Evolutionary conservation across 345 rosid species (phyloP).

Genomic region (Syzygium grande): DNA sequence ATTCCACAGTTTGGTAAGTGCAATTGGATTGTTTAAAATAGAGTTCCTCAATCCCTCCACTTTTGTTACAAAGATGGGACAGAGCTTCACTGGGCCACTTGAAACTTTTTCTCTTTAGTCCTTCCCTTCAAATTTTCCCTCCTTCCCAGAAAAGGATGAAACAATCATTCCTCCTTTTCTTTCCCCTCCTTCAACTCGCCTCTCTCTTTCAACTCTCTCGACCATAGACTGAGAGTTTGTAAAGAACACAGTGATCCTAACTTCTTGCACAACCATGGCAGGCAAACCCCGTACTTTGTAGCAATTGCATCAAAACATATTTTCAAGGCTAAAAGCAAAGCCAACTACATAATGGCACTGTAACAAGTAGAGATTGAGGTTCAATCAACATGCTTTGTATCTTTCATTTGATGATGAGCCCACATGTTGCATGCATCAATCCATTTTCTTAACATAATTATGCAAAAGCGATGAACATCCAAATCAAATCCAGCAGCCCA

Average conservation of each 20-base stretch:
- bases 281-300: not conserved
- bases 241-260: not conserved
- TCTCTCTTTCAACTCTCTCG: not conserved
- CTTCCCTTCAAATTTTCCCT: not conserved
- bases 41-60: not conserved
- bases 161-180: not conserved
- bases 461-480: not conserved
- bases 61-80: not conserved
- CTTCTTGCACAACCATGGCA: not conserved
- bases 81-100: not conserved
- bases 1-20: not conserved
- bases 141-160: not conserved
- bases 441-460: not conserved
- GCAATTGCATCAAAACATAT: not conserved
- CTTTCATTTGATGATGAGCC: not conserved
- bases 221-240: not conserved
- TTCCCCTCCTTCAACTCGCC: not conserved
- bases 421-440: not conserved
- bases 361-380: not conserved
- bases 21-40: not conserved
- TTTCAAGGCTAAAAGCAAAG: not conserved
- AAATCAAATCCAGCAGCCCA: not conserved
- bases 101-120: not conserved
- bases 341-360: not conserved
- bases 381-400: not conserved